phyloP scores from a whole-genome alignment of 345 rosid genomes.

The Gossypium rotundifolium region DNA sequence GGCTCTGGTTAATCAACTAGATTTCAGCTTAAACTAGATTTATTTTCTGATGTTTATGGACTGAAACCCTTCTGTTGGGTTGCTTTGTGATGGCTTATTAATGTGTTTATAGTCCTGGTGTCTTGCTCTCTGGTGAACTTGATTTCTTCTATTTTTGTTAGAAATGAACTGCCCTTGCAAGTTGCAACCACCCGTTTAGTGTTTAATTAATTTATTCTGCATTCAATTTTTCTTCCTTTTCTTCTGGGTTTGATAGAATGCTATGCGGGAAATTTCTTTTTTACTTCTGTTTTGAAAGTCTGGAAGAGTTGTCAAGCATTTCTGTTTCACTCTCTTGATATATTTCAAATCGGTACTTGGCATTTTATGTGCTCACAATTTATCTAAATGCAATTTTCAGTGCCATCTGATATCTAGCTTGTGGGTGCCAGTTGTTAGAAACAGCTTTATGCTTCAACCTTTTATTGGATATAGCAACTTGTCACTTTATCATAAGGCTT shows the following conservation, averaged over 20 bases:
- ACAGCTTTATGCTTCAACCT: not conserved
- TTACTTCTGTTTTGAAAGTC: not conserved
- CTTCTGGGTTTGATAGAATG: not conserved
- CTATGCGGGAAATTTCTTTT: not conserved
- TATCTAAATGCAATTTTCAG: slow-evolving; percentile 2
- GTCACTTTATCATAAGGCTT: not conserved
- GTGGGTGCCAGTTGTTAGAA: not conserved
- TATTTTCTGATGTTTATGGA: not conserved
- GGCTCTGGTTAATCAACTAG: not conserved
- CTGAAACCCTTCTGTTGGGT: not conserved
- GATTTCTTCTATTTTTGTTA: not conserved
- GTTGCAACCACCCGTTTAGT: not conserved
- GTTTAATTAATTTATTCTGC: not conserved
- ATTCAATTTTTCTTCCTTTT: not conserved
- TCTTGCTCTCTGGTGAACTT: not conserved
- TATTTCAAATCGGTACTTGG: not conserved
- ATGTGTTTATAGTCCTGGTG: not conserved
- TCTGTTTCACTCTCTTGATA: not conserved
- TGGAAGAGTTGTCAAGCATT: not conserved
- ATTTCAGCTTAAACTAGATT: not conserved
- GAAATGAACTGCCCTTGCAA: not conserved
- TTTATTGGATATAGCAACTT: not conserved
- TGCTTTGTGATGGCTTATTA: not conserved
- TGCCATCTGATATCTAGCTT: not conserved
- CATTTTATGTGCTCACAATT: not conserved